Conservation (phyloP, 345 rosid species). For the Citrus glauca region DNA sequence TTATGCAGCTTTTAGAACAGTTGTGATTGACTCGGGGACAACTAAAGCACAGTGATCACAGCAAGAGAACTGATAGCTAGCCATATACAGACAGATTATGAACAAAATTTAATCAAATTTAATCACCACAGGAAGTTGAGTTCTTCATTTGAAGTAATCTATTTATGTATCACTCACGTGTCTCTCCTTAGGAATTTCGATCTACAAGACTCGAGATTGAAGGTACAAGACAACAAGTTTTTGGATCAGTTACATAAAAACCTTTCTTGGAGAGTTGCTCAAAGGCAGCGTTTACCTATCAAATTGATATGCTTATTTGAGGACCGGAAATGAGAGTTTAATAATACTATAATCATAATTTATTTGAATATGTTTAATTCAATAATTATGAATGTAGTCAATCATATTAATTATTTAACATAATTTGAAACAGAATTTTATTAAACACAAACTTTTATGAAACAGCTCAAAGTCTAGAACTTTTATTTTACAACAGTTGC, state of each 20-base stretch:
- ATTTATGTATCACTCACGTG: background rate
- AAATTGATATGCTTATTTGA: too few species aligned
- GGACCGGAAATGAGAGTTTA: too few species aligned
- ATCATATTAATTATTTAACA: too few species aligned
- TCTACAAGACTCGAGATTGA: background rate
- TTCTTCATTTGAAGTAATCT: background rate
- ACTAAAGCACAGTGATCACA: background rate
- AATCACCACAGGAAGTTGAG: background rate
- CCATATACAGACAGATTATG: background rate
- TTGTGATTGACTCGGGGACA: background rate
- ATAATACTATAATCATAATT: too few species aligned
- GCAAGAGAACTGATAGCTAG: constrained; percentile 5
- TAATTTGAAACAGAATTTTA: too few species aligned
- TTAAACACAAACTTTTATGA: background rate
- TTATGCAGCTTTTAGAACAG: too few species aligned
- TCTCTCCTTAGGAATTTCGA: background rate
- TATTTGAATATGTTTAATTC: too few species aligned
- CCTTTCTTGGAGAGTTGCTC: too few species aligned
- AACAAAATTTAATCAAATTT: background rate
- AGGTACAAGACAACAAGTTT: background rate
- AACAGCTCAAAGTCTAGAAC: background rate
- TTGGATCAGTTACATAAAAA: background rate
- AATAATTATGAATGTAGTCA: too few species aligned
- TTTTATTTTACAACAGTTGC: background rate
- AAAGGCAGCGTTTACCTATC: too few species aligned